Evolutionary conservation across 208 protist genomes (phyloP).

Genomic region (Leptomonas pyrrhocoris): DNA sequence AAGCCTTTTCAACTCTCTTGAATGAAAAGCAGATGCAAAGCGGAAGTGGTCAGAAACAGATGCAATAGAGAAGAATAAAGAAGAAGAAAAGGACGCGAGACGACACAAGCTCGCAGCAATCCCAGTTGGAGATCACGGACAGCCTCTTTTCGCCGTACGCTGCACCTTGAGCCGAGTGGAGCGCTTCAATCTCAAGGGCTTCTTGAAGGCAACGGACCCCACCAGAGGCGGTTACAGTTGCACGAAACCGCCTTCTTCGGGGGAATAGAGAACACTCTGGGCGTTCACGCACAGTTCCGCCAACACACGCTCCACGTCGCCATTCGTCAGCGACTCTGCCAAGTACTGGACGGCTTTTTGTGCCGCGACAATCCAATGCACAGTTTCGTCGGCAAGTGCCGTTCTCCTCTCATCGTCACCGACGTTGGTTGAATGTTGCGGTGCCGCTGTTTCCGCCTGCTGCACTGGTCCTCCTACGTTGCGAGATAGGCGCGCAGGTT

Average conservation of each 20-base stretch:
- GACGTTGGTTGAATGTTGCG: not conserved
- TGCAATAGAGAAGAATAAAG: not conserved
- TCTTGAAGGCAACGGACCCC: no score
- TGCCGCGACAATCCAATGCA: conserved; percentile 30
- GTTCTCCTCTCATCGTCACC: not conserved
- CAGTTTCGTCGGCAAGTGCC: conserved; percentile 27
- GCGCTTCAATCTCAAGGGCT: no score
- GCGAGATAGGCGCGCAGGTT: no score
- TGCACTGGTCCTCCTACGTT: not conserved
- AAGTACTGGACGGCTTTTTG: conserved; percentile 26
- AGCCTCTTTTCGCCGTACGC: no score
- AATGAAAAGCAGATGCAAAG: no score
- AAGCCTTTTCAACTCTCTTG: no score
- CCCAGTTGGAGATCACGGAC: no score
- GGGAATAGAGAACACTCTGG: conserved; percentile 23
- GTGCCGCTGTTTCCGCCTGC: not conserved
- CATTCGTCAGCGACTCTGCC: conserved; percentile 8
- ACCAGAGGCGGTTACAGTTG: not conserved
- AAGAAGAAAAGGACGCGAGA: no score
- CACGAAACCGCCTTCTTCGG: conserved; percentile 29
- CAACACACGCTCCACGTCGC: conserved; percentile 30
- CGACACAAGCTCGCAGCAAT: no score
- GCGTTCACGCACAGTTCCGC: conserved; percentile 30
- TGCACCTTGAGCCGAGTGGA: no score
- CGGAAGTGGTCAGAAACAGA: no score